Base-by-base conservation (phyloP, 2,329 filamentous ascomycete genomes). In the Leptographium galeiforme region DNA sequence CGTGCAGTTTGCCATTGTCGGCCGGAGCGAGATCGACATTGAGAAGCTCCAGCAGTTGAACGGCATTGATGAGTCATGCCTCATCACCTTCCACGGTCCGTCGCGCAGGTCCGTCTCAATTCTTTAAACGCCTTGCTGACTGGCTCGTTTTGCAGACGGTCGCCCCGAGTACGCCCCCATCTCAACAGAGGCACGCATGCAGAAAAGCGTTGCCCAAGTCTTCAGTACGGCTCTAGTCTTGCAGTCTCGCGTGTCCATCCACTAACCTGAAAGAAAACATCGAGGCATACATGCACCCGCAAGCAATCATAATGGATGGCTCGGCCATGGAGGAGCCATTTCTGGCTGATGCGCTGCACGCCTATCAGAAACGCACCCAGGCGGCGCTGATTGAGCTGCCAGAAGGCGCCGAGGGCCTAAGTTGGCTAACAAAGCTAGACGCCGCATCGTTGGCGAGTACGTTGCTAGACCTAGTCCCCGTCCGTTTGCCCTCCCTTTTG, bases 1-100 rank as follows among this genome's bases (percentile, higher is more conserved):
- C 57, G 89, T 96, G 10, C 91, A 97, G 65, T 84, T 95, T 63
- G 84, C 80, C 0, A 68, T 97, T 5, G 77, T 94, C 69, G 85
- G 89, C 50, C 77, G 84, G 55, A 84, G 82, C 56, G 77, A 83
- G 13, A 77, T 95, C 50, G 70, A 78, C 0, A 67, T 94, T 50
- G 75, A 82, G 14, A 79, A 86, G 38, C 72, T 97, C 36, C 74
- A 84, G 60, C 73, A 80, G 51, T 73, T 95, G 55, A 96, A 96
- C 65, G 88, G 89, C 36, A 76, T 95, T n/a, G 77, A 81, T 48
- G 72, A 79, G 46, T 67, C 67, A 5, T 97, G 93, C 66, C 75
- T 79, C 18, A 73, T 94, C 41, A 70, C 75, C 50, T 72, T 78
- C 50, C 76, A 82, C 56, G 78, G 79, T 75, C 69, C 36, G 46